These are phyloP conservation scores for Pichia cactophila DNA, from an alignment of 1,139 yeast genomes.

Conservation along the genomic window DNA sequence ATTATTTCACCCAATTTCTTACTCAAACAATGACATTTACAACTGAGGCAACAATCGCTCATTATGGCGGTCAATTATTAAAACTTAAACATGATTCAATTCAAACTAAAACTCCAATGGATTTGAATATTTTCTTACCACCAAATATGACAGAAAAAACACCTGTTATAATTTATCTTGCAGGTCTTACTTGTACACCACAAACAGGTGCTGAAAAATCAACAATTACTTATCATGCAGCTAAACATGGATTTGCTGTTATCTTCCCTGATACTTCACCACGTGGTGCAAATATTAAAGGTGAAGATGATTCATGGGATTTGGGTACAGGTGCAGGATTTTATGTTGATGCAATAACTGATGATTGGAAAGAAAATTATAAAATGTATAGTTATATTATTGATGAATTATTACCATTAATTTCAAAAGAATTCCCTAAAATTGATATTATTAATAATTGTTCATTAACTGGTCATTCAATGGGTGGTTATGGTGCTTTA, in stretches of 20 bases:
- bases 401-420: constrained; percentile 53
- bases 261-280: constrained; percentile 98
- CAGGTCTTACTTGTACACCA: constrained; percentile 93
- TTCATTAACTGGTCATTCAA: constrained; percentile 88
- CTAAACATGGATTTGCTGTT: constrained; percentile 74
- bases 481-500: constrained; percentile 97
- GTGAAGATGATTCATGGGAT: constrained; percentile 81
- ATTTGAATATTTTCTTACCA: constrained; percentile 77
- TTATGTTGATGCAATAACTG: constrained; percentile 74
- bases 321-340: constrained; percentile 96
- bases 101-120: constrained; percentile 66
- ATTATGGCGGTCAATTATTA: constrained; percentile 68
- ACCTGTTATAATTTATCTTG: constrained; percentile 74
- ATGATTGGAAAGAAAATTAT: constrained; percentile 66
- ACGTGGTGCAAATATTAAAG: constrained; percentile 75
- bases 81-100: constrained; percentile 70
- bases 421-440: constrained; percentile 39
- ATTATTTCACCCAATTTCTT: background rate
- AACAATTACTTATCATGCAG: constrained; percentile 74
- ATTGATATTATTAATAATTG: constrained; percentile 49
- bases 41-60: constrained; percentile 48
- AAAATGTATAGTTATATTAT: constrained; percentile 82
- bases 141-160: constrained; percentile 36
- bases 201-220: constrained; percentile 95
- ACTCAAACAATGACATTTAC: constrained; percentile 40